Evolutionary conservation across 331 rosid species (phyloP).

Genomic region (Prunus yedoensis): DNA sequence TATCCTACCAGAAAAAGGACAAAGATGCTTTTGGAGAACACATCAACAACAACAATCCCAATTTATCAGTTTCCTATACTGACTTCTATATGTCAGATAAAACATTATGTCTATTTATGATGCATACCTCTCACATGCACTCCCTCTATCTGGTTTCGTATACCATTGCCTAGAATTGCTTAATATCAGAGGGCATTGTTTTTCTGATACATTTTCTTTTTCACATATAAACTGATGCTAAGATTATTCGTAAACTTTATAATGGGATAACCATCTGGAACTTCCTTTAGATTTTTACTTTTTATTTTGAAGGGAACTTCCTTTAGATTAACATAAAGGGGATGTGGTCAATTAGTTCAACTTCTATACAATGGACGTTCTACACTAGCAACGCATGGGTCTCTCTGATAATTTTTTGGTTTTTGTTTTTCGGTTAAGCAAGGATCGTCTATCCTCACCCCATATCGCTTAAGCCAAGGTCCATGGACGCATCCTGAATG

Average conservation of each 20-base stretch:
- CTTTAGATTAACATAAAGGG: too few species aligned
- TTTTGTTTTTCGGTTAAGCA: background rate
- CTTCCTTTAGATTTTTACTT: background rate
- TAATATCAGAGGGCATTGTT: background rate
- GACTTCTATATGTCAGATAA: background rate
- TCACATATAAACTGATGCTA: background rate
- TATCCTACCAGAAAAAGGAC: background rate
- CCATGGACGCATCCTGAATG: background rate
- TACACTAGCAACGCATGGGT: background rate
- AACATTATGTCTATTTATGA: background rate
- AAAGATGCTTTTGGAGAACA: background rate
- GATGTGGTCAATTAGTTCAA: too few species aligned
- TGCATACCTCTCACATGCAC: background rate
- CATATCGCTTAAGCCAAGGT: background rate
- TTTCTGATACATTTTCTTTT: too few species aligned
- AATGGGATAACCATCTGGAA: background rate
- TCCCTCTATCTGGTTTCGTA: background rate
- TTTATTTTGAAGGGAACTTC: too few species aligned
- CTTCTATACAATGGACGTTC: background rate
- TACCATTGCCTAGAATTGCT: background rate
- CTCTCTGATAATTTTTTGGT: background rate
- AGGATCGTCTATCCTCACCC: background rate
- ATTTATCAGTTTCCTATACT: background rate
- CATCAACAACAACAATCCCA: background rate
- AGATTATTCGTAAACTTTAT: background rate